Base-by-base conservation (phyloP, 2,329 filamentous ascomycete species). In the Apiospora arundinis region DNA sequence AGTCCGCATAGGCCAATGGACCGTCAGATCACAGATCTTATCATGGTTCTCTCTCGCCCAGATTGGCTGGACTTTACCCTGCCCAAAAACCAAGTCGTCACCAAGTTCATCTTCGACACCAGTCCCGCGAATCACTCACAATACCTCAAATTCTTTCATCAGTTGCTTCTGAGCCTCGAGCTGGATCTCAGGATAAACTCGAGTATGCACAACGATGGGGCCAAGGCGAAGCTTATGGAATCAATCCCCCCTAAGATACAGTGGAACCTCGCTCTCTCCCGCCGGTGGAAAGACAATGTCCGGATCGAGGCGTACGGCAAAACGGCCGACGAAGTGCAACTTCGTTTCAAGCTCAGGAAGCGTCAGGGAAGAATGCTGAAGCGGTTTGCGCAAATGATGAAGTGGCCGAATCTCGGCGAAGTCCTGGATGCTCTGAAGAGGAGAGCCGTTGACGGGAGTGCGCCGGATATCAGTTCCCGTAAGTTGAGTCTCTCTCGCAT, bases 61-160 rank as follows among this genome's bases (percentile, higher is more conserved):
- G 87, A 90, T 71, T 94, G 92, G 92, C 90, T 92, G 74, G 92
- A 95, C 80, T 93, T 94, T 75, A 92, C 91, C 40, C 84, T 86
- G 46, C 88, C 88, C 4, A 89, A 88, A 76, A 93, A 94, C 76
- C 92, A 95, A 77, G 90, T 94, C 28, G 89, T 92, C 32, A 92
- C 92, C 3, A 90, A 91, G 70, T 94, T 92, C 80, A 92, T 94
- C 72, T 91, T 91, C 73, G 88, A 92, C 75, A 85, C 86, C 16
- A 84, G 86, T 70, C 84, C 86, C 46, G 83, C 84, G 23, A 90
- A 91, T 74, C 83, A 86, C 65, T 81, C 84, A 23, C 85, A 87
- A 72, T 92, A 92, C 75, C 86, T 88, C 72, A 87, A 86, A 37
- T 94, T 95, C 82, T 94, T 93, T 79, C 92, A 93, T 78, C 92